Evolutionary conservation across 2,329 filamentous ascomycete genomes (phyloP), one percentile per base, ranked within the genome.

Genomic region (Scedosporium boydii): DNA sequence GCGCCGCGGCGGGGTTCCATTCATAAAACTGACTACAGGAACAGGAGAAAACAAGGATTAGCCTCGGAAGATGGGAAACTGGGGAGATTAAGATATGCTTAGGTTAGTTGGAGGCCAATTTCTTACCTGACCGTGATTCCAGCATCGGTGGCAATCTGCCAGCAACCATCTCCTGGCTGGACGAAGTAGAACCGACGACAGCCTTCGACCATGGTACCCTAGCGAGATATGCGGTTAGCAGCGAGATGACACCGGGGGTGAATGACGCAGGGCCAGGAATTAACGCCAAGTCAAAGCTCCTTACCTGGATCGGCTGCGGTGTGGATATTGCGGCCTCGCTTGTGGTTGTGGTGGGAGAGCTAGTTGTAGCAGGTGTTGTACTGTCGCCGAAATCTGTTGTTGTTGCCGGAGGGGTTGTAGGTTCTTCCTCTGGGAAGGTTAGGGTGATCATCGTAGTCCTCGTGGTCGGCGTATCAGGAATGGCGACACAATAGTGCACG

Each of bases 1-100:
- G 34, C 6, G 66, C 67, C 12, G 72, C 65, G 10, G 63, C 67
- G 5, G 71, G 69, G 48, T 73, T 71, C 70, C 67, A 71, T 9
- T 62, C 58, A 12, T 68, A 44, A 58, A 72, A 71, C 64, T 70
- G 59, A 23, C 44, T 21, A 9, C 51, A 55, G 12, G 26, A 23
- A 26, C 3, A 10, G 27, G 51, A 2, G 21, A 55, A 55, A 7
- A 26, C 18, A 14, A 55, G 14, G 7, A 26, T 14, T 14, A 10
- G 23, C 7, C 51, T 21, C 18, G 16, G 27, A 2, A 26, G 2
- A 23, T 4, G 14, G 27, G 14, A 26, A 34, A 34, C 7, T 34
- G 51, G n/a, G 6, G 21, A 55, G 27, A 26, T 6, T 55, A 55
- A 18, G 12, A 55, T 21, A 27, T 12, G n/a, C 18, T 21, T 23